Evolutionary conservation across 1,284 basidiomycete genomes (phyloP).

Genomic region (Naganishia sp.): DNA sequence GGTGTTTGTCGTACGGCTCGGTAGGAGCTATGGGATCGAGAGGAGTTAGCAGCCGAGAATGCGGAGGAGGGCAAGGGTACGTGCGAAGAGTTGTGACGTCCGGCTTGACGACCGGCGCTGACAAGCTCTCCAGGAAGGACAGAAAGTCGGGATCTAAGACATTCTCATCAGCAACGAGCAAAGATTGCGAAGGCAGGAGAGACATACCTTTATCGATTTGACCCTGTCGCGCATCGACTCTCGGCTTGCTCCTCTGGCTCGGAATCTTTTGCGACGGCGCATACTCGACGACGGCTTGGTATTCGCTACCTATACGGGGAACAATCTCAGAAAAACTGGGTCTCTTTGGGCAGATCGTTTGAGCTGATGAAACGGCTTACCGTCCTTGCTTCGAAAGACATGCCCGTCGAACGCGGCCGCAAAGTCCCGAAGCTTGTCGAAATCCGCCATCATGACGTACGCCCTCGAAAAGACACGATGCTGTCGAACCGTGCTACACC

Average conservation of each 20-base stretch:
- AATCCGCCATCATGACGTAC: constrained; percentile 83
- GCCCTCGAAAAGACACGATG: constrained; percentile 83
- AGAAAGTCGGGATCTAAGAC: constrained; percentile 73
- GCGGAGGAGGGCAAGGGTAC: background rate
- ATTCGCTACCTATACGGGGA: constrained; percentile 57
- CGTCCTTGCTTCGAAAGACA: constrained; percentile 84
- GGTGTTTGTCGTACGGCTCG: constrained; percentile 63
- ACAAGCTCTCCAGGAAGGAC: constrained; percentile 69
- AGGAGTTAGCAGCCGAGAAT: constrained; percentile 4
- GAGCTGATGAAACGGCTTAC: constrained; percentile 55
- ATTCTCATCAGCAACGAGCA: constrained; percentile 3
- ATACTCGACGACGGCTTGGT: constrained; percentile 85
- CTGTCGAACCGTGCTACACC: constrained; percentile 51
- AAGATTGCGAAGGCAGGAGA: too few species aligned
- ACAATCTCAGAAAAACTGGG: background rate
- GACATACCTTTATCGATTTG: constrained; percentile 49
- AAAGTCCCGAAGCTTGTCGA: constrained; percentile 71
- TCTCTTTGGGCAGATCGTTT: background rate
- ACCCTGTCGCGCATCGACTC: constrained; percentile 49
- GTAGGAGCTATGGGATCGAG: constrained; percentile 61
- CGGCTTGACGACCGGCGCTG: constrained; percentile 43
- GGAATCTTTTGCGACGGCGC: constrained; percentile 88
- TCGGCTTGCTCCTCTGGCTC: constrained; percentile 39
- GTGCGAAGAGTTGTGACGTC: constrained; percentile 22
- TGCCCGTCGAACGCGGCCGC: constrained; percentile 88